Conservation (phyloP, 768 basidiomycete species). For the Pleurotus ostreatus region DNA sequence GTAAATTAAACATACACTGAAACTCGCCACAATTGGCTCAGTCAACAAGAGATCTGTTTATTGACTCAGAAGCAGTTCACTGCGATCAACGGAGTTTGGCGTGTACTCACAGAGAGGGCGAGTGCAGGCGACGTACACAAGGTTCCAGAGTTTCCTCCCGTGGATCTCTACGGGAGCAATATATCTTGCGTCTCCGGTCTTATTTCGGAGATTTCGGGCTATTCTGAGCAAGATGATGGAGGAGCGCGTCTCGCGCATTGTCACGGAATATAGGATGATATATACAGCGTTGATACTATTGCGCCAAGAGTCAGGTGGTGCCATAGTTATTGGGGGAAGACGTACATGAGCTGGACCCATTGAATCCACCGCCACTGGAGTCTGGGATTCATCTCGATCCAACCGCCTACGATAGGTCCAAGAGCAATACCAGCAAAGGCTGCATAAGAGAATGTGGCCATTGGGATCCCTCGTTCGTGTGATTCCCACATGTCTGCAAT, state of each 20-base stretch:
- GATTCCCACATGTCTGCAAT: constrained; percentile 67
- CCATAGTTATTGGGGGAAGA: constrained; percentile 8
- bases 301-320: not conserved
- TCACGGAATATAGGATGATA: constrained; percentile 41
- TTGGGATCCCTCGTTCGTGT: constrained; percentile 71
- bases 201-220: constrained; percentile 59
- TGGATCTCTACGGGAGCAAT: constrained; percentile 63
- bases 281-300: constrained; percentile 31
- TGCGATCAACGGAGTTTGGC: not conserved
- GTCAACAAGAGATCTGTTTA: constrained; percentile 56
- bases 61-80: not conserved
- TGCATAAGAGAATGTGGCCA: constrained; percentile 65
- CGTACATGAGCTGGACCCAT: constrained; percentile 70
- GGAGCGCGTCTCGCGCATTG: constrained; percentile 72
- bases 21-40: constrained; percentile 71
- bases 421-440: constrained; percentile 61
- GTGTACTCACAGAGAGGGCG: constrained; percentile 61
- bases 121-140: constrained; percentile 69
- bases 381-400: constrained; percentile 56
- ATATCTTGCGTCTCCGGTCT: constrained; percentile 61
- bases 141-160: constrained; percentile 42
- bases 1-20: constrained; percentile 55
- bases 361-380: constrained; percentile 82
- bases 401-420: constrained; percentile 61
- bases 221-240: constrained; percentile 65